Conservation (phyloP, 1,139 yeast genomes). For the Candida sp. region DNA sequence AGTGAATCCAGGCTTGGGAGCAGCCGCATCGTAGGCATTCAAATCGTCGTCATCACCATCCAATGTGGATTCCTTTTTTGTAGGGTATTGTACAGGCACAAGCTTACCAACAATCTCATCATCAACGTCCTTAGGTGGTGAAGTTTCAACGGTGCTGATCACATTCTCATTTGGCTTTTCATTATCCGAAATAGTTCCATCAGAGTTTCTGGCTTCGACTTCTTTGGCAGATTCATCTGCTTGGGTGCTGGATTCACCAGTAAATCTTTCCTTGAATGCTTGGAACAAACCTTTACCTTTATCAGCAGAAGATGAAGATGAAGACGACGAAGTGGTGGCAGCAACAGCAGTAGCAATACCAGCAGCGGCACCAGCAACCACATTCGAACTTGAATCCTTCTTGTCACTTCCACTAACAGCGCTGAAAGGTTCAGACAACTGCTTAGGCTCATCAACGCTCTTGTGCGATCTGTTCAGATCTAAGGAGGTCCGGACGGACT, state of each 20-base stretch:
- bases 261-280: constrained; percentile 35
- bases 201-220: constrained; percentile 6
- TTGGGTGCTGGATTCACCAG: constrained; percentile 13
- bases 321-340: constrained; percentile 9
- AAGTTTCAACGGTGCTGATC: constrained; percentile 31
- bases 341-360: constrained; percentile 9
- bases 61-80: neutral
- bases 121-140: constrained; percentile 30
- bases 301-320: constrained; percentile 5
- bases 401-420: neutral
- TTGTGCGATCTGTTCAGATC: constrained; percentile 4
- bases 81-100: constrained; percentile 9
- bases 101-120: constrained; percentile 18
- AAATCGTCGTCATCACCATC: neutral
- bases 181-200: constrained; percentile 19
- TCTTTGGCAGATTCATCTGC: constrained; percentile 4
- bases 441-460: constrained; percentile 8
- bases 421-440: constrained; percentile 22
- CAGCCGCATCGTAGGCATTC: neutral
- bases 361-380: constrained; percentile 10
- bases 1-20: neutral
- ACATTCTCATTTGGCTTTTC: constrained; percentile 19
- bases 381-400: constrained; percentile 13
- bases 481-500: constrained; percentile 10
- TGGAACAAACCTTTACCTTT: constrained; percentile 40